These are phyloP conservation scores for Capronia coronata DNA, from an alignment of 2,329 filamentous ascomycete genomes.

Conservation along the genomic window DNA sequence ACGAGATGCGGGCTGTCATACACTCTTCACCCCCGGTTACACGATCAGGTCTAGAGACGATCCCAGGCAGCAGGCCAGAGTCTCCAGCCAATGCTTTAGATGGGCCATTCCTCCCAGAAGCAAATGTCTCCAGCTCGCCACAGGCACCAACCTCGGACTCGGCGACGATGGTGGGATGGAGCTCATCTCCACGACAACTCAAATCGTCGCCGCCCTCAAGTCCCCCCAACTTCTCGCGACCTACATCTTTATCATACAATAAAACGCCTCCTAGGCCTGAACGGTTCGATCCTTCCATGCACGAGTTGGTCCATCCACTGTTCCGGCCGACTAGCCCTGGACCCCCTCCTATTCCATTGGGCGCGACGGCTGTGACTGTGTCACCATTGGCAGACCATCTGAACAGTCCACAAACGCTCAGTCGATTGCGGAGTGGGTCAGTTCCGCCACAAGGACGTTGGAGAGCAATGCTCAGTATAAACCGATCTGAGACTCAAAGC, in stretches of 20 bases:
- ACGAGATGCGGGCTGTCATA: slow-evolving; percentile 26
- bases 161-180: slow-evolving; percentile 15
- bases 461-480: slow-evolving; percentile 28
- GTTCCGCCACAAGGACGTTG: slow-evolving; percentile 19
- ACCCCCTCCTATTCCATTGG: slow-evolving; percentile 47
- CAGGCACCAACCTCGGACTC: slow-evolving; percentile 22
- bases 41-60: slow-evolving; percentile 25
- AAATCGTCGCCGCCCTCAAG: slow-evolving; percentile 27
- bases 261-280: slow-evolving; percentile 14
- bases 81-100: slow-evolving; percentile 27
- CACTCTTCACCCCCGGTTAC: slow-evolving; percentile 25
- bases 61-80: slow-evolving; percentile 28
- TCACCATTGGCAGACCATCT: slow-evolving; percentile 50
- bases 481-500: slow-evolving; percentile 23
- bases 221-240: slow-evolving; percentile 29
- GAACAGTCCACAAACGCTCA: slow-evolving; percentile 38
- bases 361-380: slow-evolving; percentile 50
- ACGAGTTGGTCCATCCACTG: slow-evolving; percentile 53
- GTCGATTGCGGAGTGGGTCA: slow-evolving; percentile 31
- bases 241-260: slow-evolving; percentile 22
- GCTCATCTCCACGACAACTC: slow-evolving; percentile 20
- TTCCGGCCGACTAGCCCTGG: slow-evolving; percentile 50
- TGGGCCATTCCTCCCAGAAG: slow-evolving; percentile 25
- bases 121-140: slow-evolving; percentile 18
- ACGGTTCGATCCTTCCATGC: slow-evolving; percentile 31